phyloP scores from a whole-genome alignment of 1,139 yeast species.

The Lodderomyces beijingensis region DNA sequence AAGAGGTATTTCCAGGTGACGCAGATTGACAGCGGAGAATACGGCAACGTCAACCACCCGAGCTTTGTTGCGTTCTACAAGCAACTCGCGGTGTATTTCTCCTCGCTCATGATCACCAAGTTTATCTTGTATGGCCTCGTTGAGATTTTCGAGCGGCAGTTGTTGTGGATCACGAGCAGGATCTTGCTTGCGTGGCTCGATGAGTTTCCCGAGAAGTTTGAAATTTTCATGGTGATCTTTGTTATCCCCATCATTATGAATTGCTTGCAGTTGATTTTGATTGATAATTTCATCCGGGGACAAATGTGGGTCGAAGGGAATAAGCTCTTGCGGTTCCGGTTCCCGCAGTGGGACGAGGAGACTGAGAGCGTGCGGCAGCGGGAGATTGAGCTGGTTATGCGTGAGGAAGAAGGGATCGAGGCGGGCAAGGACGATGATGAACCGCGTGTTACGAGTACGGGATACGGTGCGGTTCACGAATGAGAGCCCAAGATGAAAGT shows the following conservation, averaged over 20 bases:
- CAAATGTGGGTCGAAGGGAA: conserved; percentile 28
- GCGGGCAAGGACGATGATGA: too few species aligned
- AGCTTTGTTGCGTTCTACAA: conserved; percentile 59
- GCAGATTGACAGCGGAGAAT: conserved; percentile 77
- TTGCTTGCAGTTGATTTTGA: conserved; percentile 77
- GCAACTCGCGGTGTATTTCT: conserved; percentile 67
- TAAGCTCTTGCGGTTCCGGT: conserved; percentile 16
- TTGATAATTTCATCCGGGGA: conserved; percentile 80
- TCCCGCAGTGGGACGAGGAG: conserved; percentile 13
- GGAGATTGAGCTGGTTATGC: conserved; percentile 11
- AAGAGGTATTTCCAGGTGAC: conserved; percentile 29
- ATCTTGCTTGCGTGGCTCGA: conserved; percentile 69
- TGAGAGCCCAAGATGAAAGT: too few species aligned
- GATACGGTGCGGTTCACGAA: too few species aligned
- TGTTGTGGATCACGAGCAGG: conserved; percentile 45
- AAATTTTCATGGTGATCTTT: conserved; percentile 82
- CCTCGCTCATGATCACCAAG: conserved; percentile 62
- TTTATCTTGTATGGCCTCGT: conserved; percentile 40
- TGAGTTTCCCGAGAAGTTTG: conserved; percentile 68
- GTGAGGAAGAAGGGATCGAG: conserved; percentile 7
- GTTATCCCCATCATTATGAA: conserved; percentile 77
- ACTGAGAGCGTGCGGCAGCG: conserved; percentile 14
- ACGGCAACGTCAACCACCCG: conserved; percentile 67
- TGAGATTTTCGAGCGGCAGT: conserved; percentile 35
- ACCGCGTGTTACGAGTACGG: too few species aligned